Percentiles rank a stretch among this genome's conserved stretches.
Evolutionary conservation across 148 eudicot species (phyloP).

Genomic region (Suaeda aralocaspica): DNA sequence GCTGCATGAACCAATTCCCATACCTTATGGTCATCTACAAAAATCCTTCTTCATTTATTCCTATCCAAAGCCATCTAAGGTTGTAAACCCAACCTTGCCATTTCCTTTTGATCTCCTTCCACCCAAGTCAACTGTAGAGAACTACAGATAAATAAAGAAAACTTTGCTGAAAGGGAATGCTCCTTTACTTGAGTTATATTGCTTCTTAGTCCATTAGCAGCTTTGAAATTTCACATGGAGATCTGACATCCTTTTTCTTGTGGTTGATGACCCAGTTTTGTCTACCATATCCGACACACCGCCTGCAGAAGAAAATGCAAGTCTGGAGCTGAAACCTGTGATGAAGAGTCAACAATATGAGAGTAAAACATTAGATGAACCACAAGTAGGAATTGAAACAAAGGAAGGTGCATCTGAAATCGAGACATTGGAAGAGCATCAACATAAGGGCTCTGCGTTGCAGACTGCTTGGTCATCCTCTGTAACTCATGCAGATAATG

Average conservation of each 20-base stretch:
- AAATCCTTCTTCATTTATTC: too few species aligned
- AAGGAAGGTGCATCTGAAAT: constrained; percentile 29
- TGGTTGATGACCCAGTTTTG: constrained; percentile 18
- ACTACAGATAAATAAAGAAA: neutral
- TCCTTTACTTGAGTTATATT: neutral
- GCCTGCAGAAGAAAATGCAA: constrained; percentile 7
- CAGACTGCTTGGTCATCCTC: constrained; percentile 42
- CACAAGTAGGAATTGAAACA: constrained; percentile 12
- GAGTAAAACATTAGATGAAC: constrained; percentile 9
- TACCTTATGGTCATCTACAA: too few species aligned
- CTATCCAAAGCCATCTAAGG: too few species aligned
- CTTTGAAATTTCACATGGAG: neutral
- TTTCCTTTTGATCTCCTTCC: too few species aligned
- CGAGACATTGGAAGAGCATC: constrained; percentile 25
- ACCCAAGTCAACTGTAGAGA: neutral
- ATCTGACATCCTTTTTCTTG: constrained; percentile 9
- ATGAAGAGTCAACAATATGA: constrained; percentile 10
- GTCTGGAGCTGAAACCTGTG: constrained; percentile 14
- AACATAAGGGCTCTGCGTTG: constrained; percentile 30
- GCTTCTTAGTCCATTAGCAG: neutral
- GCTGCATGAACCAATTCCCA: too few species aligned
- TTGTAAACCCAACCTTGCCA: too few species aligned
- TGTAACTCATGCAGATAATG: constrained; percentile 33
- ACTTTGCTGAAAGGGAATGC: neutral
- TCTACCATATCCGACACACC: constrained; percentile 26